These are phyloP conservation scores for Corylus americana DNA, from an alignment of 306 rosid genomes.

Conservation along the genomic window DNA sequence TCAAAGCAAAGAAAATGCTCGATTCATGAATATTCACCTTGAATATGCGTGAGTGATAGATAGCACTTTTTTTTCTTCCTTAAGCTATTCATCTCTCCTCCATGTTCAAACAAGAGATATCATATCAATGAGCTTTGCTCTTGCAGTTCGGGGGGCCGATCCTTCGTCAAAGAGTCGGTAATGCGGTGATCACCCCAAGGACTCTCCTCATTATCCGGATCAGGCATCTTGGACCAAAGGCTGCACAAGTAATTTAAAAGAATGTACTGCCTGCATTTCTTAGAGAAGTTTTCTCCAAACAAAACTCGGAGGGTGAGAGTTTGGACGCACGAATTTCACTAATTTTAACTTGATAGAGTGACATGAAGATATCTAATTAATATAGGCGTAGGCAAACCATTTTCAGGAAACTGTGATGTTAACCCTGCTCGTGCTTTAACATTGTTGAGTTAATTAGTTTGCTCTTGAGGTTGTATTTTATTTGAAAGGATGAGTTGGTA, in stretches of 20 bases:
- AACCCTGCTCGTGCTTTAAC: conserved; percentile 25
- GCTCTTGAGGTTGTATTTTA: conserved; percentile 27
- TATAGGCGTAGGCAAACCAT: conserved; percentile 32
- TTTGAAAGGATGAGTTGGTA: neutral
- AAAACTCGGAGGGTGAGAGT: conserved; percentile 14
- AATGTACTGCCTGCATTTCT: conserved; percentile 24
- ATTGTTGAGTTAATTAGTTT: conserved; percentile 18
- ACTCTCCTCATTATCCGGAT: neutral
- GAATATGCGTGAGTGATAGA: conserved; percentile 76
- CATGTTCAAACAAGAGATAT: neutral
- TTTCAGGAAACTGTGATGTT: conserved; percentile 43
- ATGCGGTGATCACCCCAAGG: conserved; percentile 64
- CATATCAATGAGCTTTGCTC: conserved; percentile 12
- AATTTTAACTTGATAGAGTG: conserved; percentile 40
- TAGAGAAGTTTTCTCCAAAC: conserved; percentile 29
- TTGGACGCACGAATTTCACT: conserved; percentile 26
- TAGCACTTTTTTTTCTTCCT: neutral
- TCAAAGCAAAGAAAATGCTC: conserved; percentile 93
- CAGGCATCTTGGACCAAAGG: neutral
- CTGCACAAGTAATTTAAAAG: conserved; percentile 10
- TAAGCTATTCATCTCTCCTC: neutral
- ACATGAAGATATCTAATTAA: conserved; percentile 25
- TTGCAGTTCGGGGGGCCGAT: conserved; percentile 90
- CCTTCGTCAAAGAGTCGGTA: conserved; percentile 87
- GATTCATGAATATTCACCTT: conserved; percentile 96